Evolutionary conservation across 768 basidiomycete species (phyloP), one percentile per base, ranked within the genome.

Genomic region (Pleurotus tuber-regium): DNA sequence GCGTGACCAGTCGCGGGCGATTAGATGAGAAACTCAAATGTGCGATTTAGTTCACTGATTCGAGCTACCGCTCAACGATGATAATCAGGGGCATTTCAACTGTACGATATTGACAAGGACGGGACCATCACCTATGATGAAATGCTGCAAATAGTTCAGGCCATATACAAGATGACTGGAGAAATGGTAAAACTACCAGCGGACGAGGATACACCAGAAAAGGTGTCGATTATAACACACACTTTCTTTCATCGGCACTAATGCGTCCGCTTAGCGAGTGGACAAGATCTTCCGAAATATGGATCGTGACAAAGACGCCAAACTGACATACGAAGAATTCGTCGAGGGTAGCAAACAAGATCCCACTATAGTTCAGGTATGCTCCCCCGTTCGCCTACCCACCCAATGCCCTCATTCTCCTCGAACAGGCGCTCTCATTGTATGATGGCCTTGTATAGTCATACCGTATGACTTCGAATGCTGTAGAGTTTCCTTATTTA

Each of bases 121-220:
- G 97, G 97, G 7, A 88, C 82, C 60, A 98, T 99, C 73, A 97
- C 97, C 33, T 98, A 98, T 70, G 87, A 94, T 64, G 97, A 99
- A 74, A 99, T 99, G 97, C 84, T 98, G 26, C 86, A 92, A 74
- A 99, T 99, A 66, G 97, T 99, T 7, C 83, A 88, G 61, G 88
- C 92, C 39, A 99, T 99, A 73, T 99, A 98, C 79, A 98, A 96
- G 82, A 98, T 99, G 97, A 98, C 97, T 3, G 97, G 97, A 16
- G 86, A 95, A 69, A 98, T 98, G 95, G 96, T 98, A 57, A 95
- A 94, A 67, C 82, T 98, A 18, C 95, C 97, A n/a, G 76, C 86
- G 33, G 97, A 98, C 65, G 97, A 99, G 70, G 95, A 98, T 72
- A 99, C 97, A n/a, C 96, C 97, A 1, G 94, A 98, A 70, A 99